Evolutionary conservation across 495 filamentous ascomycete species (phyloP), one percentile per base, ranked within the genome.

Genomic region (Lasiosphaeria hispida): DNA sequence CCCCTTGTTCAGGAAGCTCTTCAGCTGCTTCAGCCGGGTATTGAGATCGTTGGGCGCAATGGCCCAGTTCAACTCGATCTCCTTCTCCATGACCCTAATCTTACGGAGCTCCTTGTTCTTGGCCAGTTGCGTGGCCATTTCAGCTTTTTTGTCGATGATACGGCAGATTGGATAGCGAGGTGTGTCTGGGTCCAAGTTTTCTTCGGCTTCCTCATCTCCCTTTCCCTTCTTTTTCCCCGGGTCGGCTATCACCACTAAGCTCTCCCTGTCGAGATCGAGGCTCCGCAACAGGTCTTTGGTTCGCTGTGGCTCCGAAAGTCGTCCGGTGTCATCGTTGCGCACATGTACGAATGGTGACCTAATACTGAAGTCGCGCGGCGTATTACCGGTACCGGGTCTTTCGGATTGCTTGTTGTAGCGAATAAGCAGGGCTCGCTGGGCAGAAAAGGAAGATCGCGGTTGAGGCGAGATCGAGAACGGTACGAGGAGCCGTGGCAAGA

Each of bases 11-110:
- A 92, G 61, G 59, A 92, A 92, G 44, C 62, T 72, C 48, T 72
- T 70, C 67, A 92, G 60, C 70, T 83, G 78, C 43, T 77, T 75
- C 63, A 88, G 53, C 47, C 83, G 80, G 66, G 88, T 85, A 3
- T 63, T 62, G 19, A 91, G 71, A 70, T 92, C 89, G 69, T 88
- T 76, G 9, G 67, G 60, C 53, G 83, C 84, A 60, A 93, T 91
- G 23, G 87, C 84, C 91, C 91, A 96, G 70, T 90, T 90, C 59
- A 96, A 19, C 74, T 96, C 91, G 13, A 96, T 66, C 66, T 87
- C 84, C 76, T 96, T 95, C 6, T 42, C 18, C 57, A 68, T 64
- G 48, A 30, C 40, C 36, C 39, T 19, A 1, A 45, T 35, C 37
- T 64, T 57, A n/a, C 64, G 68, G 42, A 52, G 56, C 14, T 58